phyloP scores from a whole-genome alignment of 495 filamentous ascomycete species.

The Terfezia boudieri region DNA sequence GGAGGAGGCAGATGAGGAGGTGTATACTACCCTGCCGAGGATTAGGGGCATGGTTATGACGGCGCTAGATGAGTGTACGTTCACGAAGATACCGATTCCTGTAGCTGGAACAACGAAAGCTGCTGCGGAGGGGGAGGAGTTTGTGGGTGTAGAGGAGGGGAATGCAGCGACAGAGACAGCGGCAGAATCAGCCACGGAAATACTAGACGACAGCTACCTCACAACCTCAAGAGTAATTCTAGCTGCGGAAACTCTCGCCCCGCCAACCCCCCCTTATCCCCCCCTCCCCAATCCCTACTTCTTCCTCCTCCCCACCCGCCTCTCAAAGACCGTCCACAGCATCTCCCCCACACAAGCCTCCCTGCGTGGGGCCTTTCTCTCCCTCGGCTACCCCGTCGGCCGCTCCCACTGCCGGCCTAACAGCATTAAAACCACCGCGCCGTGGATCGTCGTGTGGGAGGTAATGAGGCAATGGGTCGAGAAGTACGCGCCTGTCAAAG shows the following conservation, averaged over 20 bases:
- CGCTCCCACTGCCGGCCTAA: conserved; percentile 72
- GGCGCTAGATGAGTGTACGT: conserved; percentile 47
- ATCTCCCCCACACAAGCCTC: conserved; percentile 45
- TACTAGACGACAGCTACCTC: not conserved
- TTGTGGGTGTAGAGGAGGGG: not conserved
- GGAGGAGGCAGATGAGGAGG: conserved; percentile 28
- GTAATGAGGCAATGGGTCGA: conserved; percentile 66
- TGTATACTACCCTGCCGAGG: conserved; percentile 55
- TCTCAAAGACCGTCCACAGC: conserved; percentile 56
- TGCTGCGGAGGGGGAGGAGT: not conserved
- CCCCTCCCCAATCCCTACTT: conserved; percentile 24
- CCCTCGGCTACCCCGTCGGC: conserved; percentile 57
- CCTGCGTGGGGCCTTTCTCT: conserved; percentile 55
- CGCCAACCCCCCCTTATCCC: not conserved
- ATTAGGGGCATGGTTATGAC: conserved; percentile 82
- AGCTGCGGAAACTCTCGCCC: not conserved
- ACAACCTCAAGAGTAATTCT: not conserved
- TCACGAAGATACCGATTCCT: conserved; percentile 11
- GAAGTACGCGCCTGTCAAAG: not conserved
- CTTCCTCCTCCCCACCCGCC: conserved; percentile 50
- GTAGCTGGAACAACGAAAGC: not conserved
- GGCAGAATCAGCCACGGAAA: not conserved
- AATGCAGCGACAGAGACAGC: not conserved
- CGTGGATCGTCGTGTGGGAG: conserved; percentile 76
- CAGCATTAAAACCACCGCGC: conserved; percentile 76